These are phyloP conservation scores for Otatea glauca DNA, from an alignment of 176 grass and related monocot species.

Conservation along the genomic window DNA sequence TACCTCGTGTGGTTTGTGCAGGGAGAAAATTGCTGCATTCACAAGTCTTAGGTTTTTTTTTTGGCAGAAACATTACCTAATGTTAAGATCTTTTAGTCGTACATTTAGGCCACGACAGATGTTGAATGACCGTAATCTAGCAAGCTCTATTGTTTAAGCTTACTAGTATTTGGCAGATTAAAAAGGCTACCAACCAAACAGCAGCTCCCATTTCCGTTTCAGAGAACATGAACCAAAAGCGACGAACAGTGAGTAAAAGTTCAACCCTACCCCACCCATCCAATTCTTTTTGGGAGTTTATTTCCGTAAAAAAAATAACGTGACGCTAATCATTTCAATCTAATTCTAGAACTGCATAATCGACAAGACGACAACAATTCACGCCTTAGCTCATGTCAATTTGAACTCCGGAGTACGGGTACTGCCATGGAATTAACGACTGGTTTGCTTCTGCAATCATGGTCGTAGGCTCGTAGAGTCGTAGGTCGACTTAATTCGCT, in stretches of 20 bases:
- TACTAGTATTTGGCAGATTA: not conserved
- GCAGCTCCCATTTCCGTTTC: slow-evolving; percentile 21
- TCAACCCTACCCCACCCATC: not conserved
- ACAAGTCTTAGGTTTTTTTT: not conserved
- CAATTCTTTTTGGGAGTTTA: not conserved
- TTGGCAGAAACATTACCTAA: not conserved
- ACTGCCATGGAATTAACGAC: not conserved
- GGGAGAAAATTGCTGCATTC: not conserved
- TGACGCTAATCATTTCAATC: not conserved
- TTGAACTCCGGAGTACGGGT: not conserved
- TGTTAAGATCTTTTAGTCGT: not conserved
- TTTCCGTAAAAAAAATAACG: not conserved
- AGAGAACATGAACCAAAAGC: not conserved
- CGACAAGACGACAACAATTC: not conserved
- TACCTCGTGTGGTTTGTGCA: not conserved
- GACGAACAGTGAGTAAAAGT: not conserved
- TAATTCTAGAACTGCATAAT: not conserved
- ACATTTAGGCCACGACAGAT: not conserved
- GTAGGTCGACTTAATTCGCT: not conserved
- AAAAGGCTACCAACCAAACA: not conserved
- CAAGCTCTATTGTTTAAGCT: not conserved
- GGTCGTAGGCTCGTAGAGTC: not conserved
- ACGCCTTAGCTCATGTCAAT: not conserved
- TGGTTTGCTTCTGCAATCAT: not conserved
- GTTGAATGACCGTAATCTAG: not conserved